phyloP scores from a whole-genome alignment of 2,329 filamentous ascomycete species.

The Xylariaceae sp. region DNA sequence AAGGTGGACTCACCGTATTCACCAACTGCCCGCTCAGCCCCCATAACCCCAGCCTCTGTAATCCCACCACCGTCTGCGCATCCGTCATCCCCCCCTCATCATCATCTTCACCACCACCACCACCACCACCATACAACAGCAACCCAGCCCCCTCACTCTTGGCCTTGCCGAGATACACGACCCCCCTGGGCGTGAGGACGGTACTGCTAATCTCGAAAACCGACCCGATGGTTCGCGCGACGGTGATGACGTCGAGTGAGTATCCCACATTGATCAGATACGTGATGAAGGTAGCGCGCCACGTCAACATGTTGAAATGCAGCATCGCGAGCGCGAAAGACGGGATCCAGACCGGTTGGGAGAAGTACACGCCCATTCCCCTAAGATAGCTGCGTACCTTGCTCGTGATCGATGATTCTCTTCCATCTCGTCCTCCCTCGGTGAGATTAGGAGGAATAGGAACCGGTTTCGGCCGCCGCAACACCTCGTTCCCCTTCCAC shows the following conservation, averaged over 20 bases:
- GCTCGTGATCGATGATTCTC: slow-evolving; percentile 9
- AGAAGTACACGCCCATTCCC: slow-evolving; percentile 34
- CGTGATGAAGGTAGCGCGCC: slow-evolving; percentile 50
- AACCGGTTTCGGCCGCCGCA: slow-evolving; percentile 29
- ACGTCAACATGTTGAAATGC: slow-evolving; percentile 51
- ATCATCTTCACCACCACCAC: background rate
- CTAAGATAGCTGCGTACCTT: slow-evolving; percentile 23
- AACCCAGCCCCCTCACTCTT: slow-evolving; percentile 17
- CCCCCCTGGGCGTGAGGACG: slow-evolving; percentile 44
- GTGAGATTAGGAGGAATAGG: slow-evolving; percentile 1
- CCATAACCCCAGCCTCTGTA: slow-evolving; percentile 37
- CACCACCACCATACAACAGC: too few species aligned
- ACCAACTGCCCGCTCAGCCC: slow-evolving; percentile 37
- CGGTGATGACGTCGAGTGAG: slow-evolving; percentile 41
- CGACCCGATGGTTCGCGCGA: slow-evolving; percentile 41
- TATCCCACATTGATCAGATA: slow-evolving; percentile 47
- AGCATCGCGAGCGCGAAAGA: slow-evolving; percentile 46
- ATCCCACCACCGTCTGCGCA: slow-evolving; percentile 27
- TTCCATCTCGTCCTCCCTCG: background rate
- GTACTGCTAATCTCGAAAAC: slow-evolving; percentile 49
- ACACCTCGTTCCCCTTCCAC: slow-evolving; percentile 31
- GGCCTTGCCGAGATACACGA: slow-evolving; percentile 34
- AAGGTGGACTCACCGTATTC: slow-evolving; percentile 30
- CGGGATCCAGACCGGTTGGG: slow-evolving; percentile 36
- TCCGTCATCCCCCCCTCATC: slow-evolving; percentile 12